A percentile compares a stretch with the other conserved stretches of the same genome.
These are phyloP conservation scores for Hortiboletus campestris DNA, from an alignment of 768 basidiomycete species.

Conservation along the genomic window DNA sequence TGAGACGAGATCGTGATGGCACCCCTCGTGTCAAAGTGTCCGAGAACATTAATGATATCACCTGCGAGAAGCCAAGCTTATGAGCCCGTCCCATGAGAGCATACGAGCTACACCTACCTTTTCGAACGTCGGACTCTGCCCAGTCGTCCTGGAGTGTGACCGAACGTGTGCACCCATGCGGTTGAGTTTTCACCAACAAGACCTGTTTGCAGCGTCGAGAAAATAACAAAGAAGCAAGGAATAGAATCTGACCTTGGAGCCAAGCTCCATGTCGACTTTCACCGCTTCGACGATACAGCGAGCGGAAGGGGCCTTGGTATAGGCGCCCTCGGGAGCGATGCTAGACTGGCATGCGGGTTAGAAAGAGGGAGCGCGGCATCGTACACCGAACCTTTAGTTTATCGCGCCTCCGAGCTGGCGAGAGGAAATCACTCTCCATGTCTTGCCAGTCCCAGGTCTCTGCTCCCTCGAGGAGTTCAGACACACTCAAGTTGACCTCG, in stretches of 20 bases:
- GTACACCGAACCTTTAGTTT: conserved; percentile 19
- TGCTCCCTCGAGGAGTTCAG: conserved; percentile 55
- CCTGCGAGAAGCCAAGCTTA: conserved; percentile 40
- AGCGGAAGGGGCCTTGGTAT: conserved; percentile 41
- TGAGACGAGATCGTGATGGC: conserved; percentile 60
- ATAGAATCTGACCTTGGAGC: conserved; percentile 19
- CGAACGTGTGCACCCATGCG: conserved; percentile 37
- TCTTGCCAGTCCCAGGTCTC: conserved; percentile 72
- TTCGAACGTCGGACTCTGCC: conserved; percentile 58
- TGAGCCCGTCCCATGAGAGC: background rate
- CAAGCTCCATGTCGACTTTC: conserved; percentile 30
- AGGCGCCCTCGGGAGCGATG: conserved; percentile 11
- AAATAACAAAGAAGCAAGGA: background rate
- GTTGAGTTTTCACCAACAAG: conserved; percentile 48
- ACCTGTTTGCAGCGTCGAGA: conserved; percentile 34
- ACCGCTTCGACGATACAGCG: conserved; percentile 58
- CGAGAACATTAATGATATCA: conserved; percentile 80
- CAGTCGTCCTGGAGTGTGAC: conserved; percentile 79
- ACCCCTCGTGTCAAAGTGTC: conserved; percentile 37
- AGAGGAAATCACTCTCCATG: conserved; percentile 47
- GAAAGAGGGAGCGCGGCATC: background rate
- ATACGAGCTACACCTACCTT: conserved; percentile 43
- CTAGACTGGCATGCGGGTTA: conserved; percentile 14
- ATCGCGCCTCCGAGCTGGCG: conserved; percentile 41
- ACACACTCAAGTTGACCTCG: conserved; percentile 42